A percentile compares a stretch with the other conserved stretches of the same genome.
Evolutionary conservation across 2,329 filamentous ascomycete species (phyloP).

Genomic region (Zopfia rhizophila): DNA sequence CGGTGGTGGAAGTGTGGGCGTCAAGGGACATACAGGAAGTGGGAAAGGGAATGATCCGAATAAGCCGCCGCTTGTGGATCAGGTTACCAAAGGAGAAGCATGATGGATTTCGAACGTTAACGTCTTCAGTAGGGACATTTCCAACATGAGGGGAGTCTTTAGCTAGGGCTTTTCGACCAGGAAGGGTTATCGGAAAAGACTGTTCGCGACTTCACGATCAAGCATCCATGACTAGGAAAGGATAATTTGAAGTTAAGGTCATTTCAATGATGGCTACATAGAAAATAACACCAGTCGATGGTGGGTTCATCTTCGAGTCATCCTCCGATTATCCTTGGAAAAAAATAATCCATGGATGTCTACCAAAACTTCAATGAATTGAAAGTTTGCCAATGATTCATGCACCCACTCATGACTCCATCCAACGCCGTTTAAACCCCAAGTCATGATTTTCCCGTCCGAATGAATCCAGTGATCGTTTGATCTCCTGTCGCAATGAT

Average conservation of each 20-base stretch:
- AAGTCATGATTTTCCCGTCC: slow-evolving; percentile 19
- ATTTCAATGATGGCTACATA: too few relatives aligned
- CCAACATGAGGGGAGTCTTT: too few relatives aligned
- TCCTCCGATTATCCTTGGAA: neutral
- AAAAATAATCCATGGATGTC: neutral
- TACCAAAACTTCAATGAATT: neutral
- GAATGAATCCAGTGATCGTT: slow-evolving; percentile 24
- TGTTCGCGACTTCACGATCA: too few relatives aligned
- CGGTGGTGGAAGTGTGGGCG: slow-evolving; percentile 40
- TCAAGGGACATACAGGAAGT: slow-evolving; percentile 15
- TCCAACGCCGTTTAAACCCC: slow-evolving; percentile 29
- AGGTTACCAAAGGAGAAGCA: slow-evolving; percentile 26
- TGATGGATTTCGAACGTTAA: neutral
- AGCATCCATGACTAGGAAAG: neutral
- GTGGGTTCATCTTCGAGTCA: neutral
- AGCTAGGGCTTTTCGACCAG: too few relatives aligned
- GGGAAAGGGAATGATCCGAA: slow-evolving; percentile 34
- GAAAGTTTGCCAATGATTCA: slow-evolving; percentile 1
- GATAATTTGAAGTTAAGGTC: neutral
- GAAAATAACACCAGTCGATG: slow-evolving; percentile 11
- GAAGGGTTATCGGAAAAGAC: too few relatives aligned
- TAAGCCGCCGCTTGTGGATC: slow-evolving; percentile 31
- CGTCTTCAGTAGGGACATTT: neutral
- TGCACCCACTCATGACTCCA: slow-evolving; percentile 33
- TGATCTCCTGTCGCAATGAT: slow-evolving; percentile 29